Evolutionary conservation across 345 rosid genomes (phyloP).

Genomic region (Euphorbia peplus): DNA sequence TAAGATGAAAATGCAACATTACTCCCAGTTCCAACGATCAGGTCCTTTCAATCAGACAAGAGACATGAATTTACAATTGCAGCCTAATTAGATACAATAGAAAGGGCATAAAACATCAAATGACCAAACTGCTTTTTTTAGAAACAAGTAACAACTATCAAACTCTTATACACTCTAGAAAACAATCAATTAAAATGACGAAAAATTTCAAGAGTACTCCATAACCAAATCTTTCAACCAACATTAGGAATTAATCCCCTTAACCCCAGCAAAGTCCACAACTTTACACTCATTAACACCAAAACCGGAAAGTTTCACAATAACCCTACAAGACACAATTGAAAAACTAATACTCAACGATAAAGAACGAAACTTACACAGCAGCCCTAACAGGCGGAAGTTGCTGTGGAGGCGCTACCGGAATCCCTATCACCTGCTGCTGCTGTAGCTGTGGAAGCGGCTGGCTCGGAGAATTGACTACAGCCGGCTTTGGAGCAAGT

Average conservation of each 20-base stretch:
- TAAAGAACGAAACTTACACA: constrained; percentile 45
- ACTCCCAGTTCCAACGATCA: neutral
- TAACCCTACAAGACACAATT: neutral
- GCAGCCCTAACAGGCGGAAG: constrained; percentile 43
- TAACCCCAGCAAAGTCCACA: neutral
- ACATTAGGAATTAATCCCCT: neutral
- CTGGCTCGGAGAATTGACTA: constrained; percentile 11
- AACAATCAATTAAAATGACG: neutral
- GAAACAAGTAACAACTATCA: neutral
- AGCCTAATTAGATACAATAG: neutral
- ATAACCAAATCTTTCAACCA: constrained; percentile 3
- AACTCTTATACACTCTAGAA: neutral
- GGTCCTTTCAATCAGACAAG: neutral
- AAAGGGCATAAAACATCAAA: neutral
- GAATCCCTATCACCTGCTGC: constrained; percentile 14
- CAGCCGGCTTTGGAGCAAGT: constrained; percentile 13
- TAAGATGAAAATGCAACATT: neutral
- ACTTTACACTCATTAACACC: neutral
- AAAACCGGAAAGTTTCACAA: neutral
- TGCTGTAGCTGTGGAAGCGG: no score
- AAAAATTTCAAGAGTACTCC: no score
- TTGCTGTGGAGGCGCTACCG: constrained; percentile 31
- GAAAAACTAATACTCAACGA: neutral
- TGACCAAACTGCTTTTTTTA: neutral
- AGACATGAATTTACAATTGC: neutral